Base-by-base conservation (phyloP, 2,329 filamentous ascomycete species). In the Aspergillus fumigatus region DNA sequence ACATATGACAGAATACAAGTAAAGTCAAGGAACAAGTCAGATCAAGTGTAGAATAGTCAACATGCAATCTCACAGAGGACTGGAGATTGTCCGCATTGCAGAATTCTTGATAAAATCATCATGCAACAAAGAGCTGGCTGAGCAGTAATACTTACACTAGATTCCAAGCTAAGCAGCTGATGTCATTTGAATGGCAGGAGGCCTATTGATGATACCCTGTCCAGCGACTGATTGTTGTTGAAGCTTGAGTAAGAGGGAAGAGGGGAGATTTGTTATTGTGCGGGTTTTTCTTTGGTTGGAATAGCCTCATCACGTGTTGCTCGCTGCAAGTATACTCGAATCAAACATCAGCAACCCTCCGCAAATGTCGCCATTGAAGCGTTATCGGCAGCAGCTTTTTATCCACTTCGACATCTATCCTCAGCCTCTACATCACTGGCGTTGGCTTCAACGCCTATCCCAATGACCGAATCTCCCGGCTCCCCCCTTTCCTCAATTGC, bases 401-500 rank as follows among this genome's bases (percentile, higher is more conserved):
- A 21, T 47, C 41, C 29, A 55, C 29, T 26, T 49, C 48, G 27
- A 48, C 50, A 10, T 55, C 35, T 26, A 38, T 41, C 14, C 32
- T 17, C 32, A 17, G 17, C 14, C 6, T n/a, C 38, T 40, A 51
- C 41, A 54, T 57, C 53, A 48, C 43, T 23, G 49, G 52, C 48
- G 49, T 25, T 45, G 49, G 35, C 25, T 57, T 38, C n/a, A 49
- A 29, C 23, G 19, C 25, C 40, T 40, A 32, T 52, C 54, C 64
- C 49, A 57, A 80, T 80, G 77, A 73, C 77, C 52, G 78, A 85
- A 69, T 85, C 83, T 10, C 82, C 84, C 11, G 82, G 77, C 53
- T 87, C 85, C 35, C 83, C 84, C 41, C 82, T 89, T 64, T 88
- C 85, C 51, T 84, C 84, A 59, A 81, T 86, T 61, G 82, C 81